Conservation (phyloP, 2,329 filamentous ascomycete species). For the Diplocarpon mali region DNA sequence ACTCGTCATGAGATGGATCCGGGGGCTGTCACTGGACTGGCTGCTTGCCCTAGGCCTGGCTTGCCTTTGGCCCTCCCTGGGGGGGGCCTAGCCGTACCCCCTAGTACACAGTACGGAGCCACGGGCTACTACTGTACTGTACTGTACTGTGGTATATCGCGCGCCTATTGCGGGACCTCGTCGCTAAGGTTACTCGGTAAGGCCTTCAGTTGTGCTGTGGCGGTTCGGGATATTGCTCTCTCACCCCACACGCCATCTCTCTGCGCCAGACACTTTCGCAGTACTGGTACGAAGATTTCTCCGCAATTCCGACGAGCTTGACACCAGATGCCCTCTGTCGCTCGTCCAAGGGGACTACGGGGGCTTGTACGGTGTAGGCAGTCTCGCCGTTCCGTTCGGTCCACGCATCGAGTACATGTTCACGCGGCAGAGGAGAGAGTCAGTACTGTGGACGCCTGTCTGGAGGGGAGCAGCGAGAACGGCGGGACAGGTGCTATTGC, state of each 20-base stretch:
- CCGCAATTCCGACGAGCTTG: too few species aligned
- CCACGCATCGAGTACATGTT: too few species aligned
- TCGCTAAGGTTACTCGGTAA: conserved; percentile 16
- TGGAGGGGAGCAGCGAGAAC: background rate
- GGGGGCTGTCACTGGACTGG: background rate
- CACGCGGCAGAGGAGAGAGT: too few species aligned
- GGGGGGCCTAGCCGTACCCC: conserved; percentile 1
- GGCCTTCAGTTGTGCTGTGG: background rate
- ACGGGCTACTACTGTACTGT: conserved; percentile 1
- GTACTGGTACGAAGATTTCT: background rate
- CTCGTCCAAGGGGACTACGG: too few species aligned
- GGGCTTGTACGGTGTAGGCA: too few species aligned
- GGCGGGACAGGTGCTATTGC: conserved; percentile 7
- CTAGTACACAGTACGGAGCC: conserved; percentile 2
- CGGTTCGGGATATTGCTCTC: conserved; percentile 6
- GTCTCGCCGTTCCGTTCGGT: too few species aligned
- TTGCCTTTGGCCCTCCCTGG: background rate
- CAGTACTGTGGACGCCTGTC: too few species aligned
- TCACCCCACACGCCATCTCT: background rate
- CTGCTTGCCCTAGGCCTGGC: background rate
- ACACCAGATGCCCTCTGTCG: too few species aligned
- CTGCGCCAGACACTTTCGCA: background rate
- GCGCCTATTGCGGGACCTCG: conserved; percentile 24
- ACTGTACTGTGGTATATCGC: conserved; percentile 22
- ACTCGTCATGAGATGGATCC: conserved; percentile 21